Evolutionary conservation across 306 rosid genomes (phyloP).

Genomic region (Lupinus albus): DNA sequence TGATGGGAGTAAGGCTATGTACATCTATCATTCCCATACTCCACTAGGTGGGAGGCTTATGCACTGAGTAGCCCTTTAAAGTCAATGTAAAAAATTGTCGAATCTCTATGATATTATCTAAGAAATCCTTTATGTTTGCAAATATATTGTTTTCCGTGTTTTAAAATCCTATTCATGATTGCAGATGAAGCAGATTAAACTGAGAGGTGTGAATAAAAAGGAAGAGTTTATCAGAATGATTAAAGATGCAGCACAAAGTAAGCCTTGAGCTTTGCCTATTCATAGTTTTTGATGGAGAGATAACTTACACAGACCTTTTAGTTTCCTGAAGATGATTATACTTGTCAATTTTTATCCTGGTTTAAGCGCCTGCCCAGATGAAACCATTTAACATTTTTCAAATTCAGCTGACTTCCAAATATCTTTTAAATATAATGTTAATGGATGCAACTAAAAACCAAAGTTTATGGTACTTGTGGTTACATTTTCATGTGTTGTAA

Average conservation of each 20-base stretch:
- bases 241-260: constrained; percentile 68
- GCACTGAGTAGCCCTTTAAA: too few relatives aligned
- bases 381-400: constrained; percentile 2
- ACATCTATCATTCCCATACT: too few relatives aligned
- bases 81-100: too few relatives aligned
- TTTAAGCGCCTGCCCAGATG: constrained; percentile 11
- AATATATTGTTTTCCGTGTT: constrained; percentile 12
- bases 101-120: too few relatives aligned
- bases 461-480: constrained; percentile 3
- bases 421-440: constrained; percentile 4
- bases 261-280: constrained; percentile 33
- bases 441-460: constrained; percentile 24
- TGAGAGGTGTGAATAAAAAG: constrained; percentile 60
- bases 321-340: constrained; percentile 26
- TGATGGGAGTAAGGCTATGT: too few relatives aligned
- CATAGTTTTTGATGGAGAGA: constrained; percentile 14
- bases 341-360: constrained; percentile 10
- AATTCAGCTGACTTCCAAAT: constrained; percentile 18
- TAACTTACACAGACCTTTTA: background rate
- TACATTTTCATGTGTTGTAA: constrained; percentile 5
- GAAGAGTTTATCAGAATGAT: constrained; percentile 63
- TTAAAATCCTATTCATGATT: constrained; percentile 33
- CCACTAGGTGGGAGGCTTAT: too few relatives aligned
- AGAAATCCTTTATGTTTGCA: constrained; percentile 6
- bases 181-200: constrained; percentile 70